A percentile compares a stretch with the other conserved stretches of the same genome.
phyloP scores from a whole-genome alignment of 1,139 yeast genomes.

The Entelexis paramagnoliae region DNA sequence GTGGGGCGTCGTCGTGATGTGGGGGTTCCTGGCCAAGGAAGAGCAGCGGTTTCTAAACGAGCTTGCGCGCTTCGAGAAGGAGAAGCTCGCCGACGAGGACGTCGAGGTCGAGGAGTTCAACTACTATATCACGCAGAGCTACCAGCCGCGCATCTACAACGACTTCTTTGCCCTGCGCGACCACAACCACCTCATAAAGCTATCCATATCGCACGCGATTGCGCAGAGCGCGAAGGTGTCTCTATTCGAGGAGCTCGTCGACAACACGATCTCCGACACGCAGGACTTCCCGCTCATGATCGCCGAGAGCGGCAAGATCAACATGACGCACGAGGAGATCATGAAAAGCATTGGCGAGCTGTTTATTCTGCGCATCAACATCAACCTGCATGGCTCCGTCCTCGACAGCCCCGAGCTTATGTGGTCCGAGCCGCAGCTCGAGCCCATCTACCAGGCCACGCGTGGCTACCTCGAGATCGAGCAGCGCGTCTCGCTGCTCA shows the following conservation, averaged over 20 bases:
- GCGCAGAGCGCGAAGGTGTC: constrained; percentile 93
- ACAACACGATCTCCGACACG: constrained; percentile 91
- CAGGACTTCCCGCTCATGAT: constrained; percentile 94
- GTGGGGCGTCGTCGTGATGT: constrained; percentile 86
- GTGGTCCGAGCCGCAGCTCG: constrained; percentile 98
- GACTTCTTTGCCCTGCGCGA: constrained; percentile 89
- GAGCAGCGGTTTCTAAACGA: constrained; percentile 76
- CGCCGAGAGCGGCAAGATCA: constrained; percentile 87
- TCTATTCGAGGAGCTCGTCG: constrained; percentile 85
- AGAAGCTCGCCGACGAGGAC: constrained; percentile 81
- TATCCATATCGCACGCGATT: constrained; percentile 81
- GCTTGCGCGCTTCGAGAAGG: constrained; percentile 78
- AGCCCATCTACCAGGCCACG: constrained; percentile 93
- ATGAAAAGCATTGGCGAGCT: constrained; percentile 96
- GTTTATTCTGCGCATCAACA: constrained; percentile 74
- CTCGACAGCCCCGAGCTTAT: constrained; percentile 91
- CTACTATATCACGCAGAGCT: constrained; percentile 82
- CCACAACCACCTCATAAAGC: constrained; percentile 82
- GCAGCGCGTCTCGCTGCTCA: constrained; percentile 78
- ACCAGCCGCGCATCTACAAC: constrained; percentile 90
- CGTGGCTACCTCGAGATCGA: constrained; percentile 90
- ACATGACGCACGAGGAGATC: constrained; percentile 85
- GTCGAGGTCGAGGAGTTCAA: constrained; percentile 90
- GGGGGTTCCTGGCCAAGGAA: constrained; percentile 86
- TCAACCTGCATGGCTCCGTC: constrained; percentile 88